phyloP scores from a whole-genome alignment of 1,139 yeast genomes.

The Candida freyschussii region DNA sequence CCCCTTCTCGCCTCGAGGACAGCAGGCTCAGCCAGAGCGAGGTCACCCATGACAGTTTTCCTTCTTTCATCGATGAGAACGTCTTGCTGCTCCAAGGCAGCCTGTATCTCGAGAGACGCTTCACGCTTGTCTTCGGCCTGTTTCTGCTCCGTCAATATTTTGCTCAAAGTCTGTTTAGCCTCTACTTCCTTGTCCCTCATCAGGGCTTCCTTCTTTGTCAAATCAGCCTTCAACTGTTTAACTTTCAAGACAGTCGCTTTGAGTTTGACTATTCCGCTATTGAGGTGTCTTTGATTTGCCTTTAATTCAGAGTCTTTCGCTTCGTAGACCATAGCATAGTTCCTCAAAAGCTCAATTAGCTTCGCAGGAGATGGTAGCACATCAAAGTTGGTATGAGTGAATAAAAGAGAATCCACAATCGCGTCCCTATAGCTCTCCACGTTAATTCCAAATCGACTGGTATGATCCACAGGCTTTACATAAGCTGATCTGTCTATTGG shows the following conservation, averaged over 20 bases:
- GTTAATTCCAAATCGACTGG: slow-evolving; percentile 15
- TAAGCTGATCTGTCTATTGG: slow-evolving; percentile 51
- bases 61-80: slow-evolving; percentile 53
- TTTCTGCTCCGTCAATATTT: slow-evolving; percentile 82
- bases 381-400: slow-evolving; percentile 36
- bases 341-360: slow-evolving; percentile 48
- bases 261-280: slow-evolving; percentile 68
- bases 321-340: slow-evolving; percentile 42
- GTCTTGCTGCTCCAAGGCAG: slow-evolving; percentile 66
- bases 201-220: slow-evolving; percentile 49
- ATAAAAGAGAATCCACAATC: slow-evolving; percentile 43
- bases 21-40: slow-evolving; percentile 79
- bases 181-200: slow-evolving; percentile 56
- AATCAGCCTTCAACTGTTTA: slow-evolving; percentile 47
- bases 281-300: slow-evolving; percentile 66
- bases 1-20: slow-evolving; percentile 80
- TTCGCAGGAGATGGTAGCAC: slow-evolving; percentile 45
- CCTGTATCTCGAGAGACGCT: slow-evolving; percentile 75
- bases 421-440: slow-evolving; percentile 40
- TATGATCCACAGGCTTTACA: slow-evolving; percentile 28
- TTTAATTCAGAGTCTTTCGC: slow-evolving; percentile 48
- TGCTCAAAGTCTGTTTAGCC: slow-evolving; percentile 67
- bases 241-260: slow-evolving; percentile 77
- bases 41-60: slow-evolving; percentile 52
- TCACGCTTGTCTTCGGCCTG: slow-evolving; percentile 90